Percentiles rank a stretch among this genome's conserved stretches.
These are phyloP conservation scores for Oryza meyeriana DNA, from an alignment of 176 grass and related monocot species.

Conservation along the genomic window DNA sequence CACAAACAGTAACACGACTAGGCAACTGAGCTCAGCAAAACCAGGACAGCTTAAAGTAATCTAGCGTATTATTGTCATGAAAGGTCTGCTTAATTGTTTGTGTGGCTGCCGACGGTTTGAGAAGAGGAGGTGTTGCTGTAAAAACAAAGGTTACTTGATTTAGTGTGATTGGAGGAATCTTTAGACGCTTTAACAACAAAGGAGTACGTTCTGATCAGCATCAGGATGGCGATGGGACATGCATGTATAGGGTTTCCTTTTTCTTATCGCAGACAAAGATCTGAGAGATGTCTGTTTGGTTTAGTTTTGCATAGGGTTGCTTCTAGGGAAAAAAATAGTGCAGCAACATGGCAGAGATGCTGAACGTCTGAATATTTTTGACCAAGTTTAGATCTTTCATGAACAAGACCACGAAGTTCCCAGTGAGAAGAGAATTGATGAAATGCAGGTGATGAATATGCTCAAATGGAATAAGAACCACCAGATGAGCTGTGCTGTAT, in stretches of 20 bases:
- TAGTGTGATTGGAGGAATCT: constrained; percentile 39
- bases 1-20: background rate
- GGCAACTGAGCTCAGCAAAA: background rate
- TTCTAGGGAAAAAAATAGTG: background rate
- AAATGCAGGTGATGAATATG: background rate
- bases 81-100: background rate
- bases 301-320: background rate
- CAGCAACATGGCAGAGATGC: background rate
- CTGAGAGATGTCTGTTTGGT: background rate
- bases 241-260: constrained; percentile 5
- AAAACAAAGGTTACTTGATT: constrained; percentile 31
- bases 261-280: background rate
- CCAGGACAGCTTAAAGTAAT: background rate
- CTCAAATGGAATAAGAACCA: background rate
- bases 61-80: background rate
- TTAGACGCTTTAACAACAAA: constrained; percentile 13
- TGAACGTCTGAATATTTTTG: background rate
- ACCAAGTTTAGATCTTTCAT: background rate
- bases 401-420: background rate
- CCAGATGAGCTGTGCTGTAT: background rate
- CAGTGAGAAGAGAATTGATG: background rate
- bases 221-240: constrained; percentile 34
- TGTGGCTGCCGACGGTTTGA: background rate
- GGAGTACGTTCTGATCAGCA: constrained; percentile 19
- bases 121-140: background rate